phyloP scores from a whole-genome alignment of 2,329 filamentous ascomycete species.

The Pseudopyricularia cyperi region DNA sequence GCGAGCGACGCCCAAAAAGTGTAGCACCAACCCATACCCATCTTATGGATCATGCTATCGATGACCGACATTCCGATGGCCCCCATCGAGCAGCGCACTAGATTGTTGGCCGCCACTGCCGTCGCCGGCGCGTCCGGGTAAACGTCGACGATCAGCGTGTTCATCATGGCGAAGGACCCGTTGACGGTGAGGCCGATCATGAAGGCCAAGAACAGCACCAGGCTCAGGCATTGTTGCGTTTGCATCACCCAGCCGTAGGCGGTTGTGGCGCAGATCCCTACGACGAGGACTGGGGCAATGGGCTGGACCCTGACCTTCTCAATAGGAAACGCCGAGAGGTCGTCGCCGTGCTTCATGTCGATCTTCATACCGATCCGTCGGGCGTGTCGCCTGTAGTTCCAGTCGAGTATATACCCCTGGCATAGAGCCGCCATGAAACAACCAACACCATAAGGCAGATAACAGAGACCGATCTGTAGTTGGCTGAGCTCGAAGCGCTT shows the following conservation, averaged over 20 bases:
- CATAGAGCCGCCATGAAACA: slow-evolving; percentile 32
- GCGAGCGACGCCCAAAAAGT: slow-evolving; percentile 43
- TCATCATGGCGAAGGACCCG: slow-evolving; percentile 50
- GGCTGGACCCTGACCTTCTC: slow-evolving; percentile 41
- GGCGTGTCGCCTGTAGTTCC: slow-evolving; percentile 61
- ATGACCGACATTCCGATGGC: slow-evolving; percentile 47
- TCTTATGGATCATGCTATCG: slow-evolving; percentile 38
- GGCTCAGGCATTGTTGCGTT: slow-evolving; percentile 23
- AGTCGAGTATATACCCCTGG: slow-evolving; percentile 47
- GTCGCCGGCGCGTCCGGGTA: slow-evolving; percentile 48
- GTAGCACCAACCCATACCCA: slow-evolving; percentile 51
- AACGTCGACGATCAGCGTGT: slow-evolving; percentile 49
- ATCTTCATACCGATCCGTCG: slow-evolving; percentile 46
- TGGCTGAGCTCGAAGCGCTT: slow-evolving; percentile 37
- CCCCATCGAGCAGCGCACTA: slow-evolving; percentile 48
- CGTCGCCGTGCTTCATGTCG: slow-evolving; percentile 41
- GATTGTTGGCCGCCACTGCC: slow-evolving; percentile 50
- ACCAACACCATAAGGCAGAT: slow-evolving; percentile 38
- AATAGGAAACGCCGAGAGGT: slow-evolving; percentile 38
- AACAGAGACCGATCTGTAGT: slow-evolving; percentile 39
- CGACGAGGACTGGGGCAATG: slow-evolving; percentile 37
- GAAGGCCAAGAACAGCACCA: slow-evolving; percentile 42
- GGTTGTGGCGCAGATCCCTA: slow-evolving; percentile 39
- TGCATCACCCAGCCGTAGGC: slow-evolving; percentile 41
- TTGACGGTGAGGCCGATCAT: slow-evolving; percentile 44